Base-by-base conservation (phyloP, 2,329 filamentous ascomycete genomes). In the Aspergillus sp. region DNA sequence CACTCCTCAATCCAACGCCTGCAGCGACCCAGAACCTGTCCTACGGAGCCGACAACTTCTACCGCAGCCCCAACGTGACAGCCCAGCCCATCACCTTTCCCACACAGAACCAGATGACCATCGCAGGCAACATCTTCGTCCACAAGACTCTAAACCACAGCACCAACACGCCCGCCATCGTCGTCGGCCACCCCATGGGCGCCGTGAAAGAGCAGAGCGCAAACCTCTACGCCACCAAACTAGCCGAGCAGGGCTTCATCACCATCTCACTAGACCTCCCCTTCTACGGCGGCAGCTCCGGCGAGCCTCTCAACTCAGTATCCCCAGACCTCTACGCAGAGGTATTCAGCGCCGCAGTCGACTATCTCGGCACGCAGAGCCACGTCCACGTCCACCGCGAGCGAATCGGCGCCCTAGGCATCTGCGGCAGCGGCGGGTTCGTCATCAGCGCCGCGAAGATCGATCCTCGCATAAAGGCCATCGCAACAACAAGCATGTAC, bases 381-480 rank as follows among this genome's bases (percentile, higher is more conserved):
- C 23, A 45, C 19, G 64, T 71, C 14, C 57, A 70, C 21, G 64
- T 71, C 14, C 58, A 71, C 23, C 61, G 62, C 37, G 61, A 66
- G 41, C 66, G 66, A 2, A 70, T 71, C 43, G 68, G 66, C 1
- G 68, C 44, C 2, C 55, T 70, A 6, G 69, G 68, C 4, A 66
- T 72, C 53, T 72, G 68, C 56, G 69, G 58, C 47, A 66, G 65
- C 31, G 69, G 67, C 11, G 35, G 55, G 3, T 69, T 64, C 33
- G 33, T 65, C 8, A 68, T 76, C 59, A 71, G 70, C 55, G 73
- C 74, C 0, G 73, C 73, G 3, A 74, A 75, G 57, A 68, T 74
- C 15, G 64, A 66, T 41, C 55, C 58, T 2, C 64, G 64, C 25
- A 48, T 66, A 3, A 60, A 54, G 44, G 64, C 63, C 40, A 59